Percentiles rank a stretch among this genome's conserved stretches.
Evolutionary conservation across 192 early-diverging fungal species (phyloP).

Genomic region (Chytriomyces confervae): DNA sequence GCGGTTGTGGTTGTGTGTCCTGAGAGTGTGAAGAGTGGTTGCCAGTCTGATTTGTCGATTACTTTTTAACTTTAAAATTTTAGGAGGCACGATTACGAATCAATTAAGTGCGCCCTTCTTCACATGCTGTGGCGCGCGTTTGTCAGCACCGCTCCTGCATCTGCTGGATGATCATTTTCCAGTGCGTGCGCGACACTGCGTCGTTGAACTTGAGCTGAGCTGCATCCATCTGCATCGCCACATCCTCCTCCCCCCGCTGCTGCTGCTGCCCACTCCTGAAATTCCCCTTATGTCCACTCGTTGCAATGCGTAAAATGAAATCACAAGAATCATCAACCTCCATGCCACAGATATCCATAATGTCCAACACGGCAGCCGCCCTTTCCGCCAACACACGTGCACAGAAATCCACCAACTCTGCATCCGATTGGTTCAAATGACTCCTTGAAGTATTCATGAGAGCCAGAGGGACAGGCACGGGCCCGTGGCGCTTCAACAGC

Average conservation of each 20-base stretch:
- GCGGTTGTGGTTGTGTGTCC: too few relatives aligned
- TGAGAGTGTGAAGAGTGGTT: too few relatives aligned
- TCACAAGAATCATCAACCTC: background rate
- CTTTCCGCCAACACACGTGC: background rate
- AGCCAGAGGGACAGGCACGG: background rate
- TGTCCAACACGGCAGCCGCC: background rate
- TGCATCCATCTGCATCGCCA: background rate
- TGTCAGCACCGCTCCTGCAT: too few relatives aligned
- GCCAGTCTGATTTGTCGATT: too few relatives aligned
- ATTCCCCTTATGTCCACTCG: background rate
- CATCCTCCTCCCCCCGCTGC: background rate
- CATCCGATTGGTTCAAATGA: background rate
- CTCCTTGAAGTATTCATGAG: background rate
- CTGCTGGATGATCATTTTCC: too few relatives aligned
- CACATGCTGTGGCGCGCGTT: too few relatives aligned
- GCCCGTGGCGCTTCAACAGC: background rate
- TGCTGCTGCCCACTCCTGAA: background rate
- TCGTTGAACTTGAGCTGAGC: background rate
- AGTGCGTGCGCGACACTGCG: too few relatives aligned
- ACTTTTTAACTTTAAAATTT: too few relatives aligned
- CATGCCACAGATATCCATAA: background rate
- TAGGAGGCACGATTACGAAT: too few relatives aligned
- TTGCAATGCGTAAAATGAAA: background rate
- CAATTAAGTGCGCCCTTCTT: too few relatives aligned
- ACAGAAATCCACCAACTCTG: background rate